Evolutionary conservation across 495 filamentous ascomycete species (phyloP).

Genomic region (Penicillium dipodomyicola): DNA sequence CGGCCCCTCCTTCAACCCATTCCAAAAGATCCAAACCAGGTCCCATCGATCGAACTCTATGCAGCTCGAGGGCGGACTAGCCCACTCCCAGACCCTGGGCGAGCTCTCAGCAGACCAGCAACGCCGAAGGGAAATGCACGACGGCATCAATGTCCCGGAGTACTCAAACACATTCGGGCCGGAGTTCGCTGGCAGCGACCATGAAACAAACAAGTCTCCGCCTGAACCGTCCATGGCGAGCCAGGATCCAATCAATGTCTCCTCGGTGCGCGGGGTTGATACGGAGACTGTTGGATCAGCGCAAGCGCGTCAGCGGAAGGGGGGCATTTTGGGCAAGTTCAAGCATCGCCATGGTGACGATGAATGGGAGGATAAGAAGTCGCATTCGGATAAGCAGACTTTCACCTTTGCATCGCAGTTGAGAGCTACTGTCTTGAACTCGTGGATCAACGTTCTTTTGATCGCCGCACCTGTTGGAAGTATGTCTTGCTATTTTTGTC

Average conservation of each 20-base stretch:
- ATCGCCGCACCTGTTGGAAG: conserved; percentile 72
- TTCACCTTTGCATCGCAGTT: conserved; percentile 72
- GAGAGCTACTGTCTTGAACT: conserved; percentile 67
- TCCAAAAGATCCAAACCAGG: conserved; percentile 37
- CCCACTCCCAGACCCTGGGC: conserved; percentile 22
- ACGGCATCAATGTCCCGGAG: conserved; percentile 27
- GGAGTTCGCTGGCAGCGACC: conserved; percentile 26
- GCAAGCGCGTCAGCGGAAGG: conserved; percentile 32
- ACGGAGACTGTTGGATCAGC: conserved; percentile 8
- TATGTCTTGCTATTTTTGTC: conserved; percentile 17
- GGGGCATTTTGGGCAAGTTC: conserved; percentile 21
- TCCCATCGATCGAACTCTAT: conserved; percentile 31
- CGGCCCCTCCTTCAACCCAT: conserved; percentile 49
- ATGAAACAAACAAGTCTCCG: conserved; percentile 14
- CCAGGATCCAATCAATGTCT: conserved; percentile 40
- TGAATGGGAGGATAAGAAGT: conserved; percentile 23
- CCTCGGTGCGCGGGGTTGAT: conserved; percentile 15
- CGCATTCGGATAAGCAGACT: conserved; percentile 42
- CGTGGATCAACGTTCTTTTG: conserved; percentile 83
- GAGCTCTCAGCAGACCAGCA: conserved; percentile 31
- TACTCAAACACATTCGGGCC: conserved; percentile 33
- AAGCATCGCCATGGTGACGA: background rate
- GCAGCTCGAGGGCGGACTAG: conserved; percentile 30
- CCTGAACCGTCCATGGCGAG: conserved; percentile 35
- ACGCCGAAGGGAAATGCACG: conserved; percentile 30